Percentiles rank a stretch among this genome's conserved stretches.
Conservation (phyloP, 345 rosid species). For the Ceriops zippeliana region DNA sequence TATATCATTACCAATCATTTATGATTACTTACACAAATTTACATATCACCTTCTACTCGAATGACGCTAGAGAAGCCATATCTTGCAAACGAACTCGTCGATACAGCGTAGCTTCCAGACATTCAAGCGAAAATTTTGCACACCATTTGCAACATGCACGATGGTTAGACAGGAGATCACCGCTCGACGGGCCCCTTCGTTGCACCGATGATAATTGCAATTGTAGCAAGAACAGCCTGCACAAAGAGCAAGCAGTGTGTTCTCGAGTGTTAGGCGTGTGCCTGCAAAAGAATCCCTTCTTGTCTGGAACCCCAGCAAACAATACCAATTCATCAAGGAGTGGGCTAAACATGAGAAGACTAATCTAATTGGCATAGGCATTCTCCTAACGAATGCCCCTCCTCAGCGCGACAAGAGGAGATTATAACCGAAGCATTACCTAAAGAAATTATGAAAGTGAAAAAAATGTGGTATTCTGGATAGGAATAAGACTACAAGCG, state of each 20-base stretch:
- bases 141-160: not conserved
- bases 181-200: slow-evolving; percentile 53
- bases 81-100: too few relatives aligned
- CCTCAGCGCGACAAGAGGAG: not conserved
- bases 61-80: too few relatives aligned
- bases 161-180: slow-evolving; percentile 22
- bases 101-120: not conserved
- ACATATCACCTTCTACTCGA: not conserved
- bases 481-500: not conserved
- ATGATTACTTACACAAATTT: not conserved
- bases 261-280: not conserved
- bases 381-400: not conserved
- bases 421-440: not conserved
- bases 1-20: not conserved
- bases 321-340: not conserved
- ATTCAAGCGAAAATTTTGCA: not conserved
- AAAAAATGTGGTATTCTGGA: not conserved
- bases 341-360: not conserved
- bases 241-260: not conserved
- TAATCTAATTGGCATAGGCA: not conserved
- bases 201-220: slow-evolving; percentile 64
- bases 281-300: not conserved
- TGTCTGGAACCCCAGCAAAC: not conserved
- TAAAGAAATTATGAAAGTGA: not conserved
- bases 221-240: slow-evolving; percentile 78